phyloP scores from a whole-genome alignment of 176 grass and related monocot species.

The Aegilops umbellulata region DNA sequence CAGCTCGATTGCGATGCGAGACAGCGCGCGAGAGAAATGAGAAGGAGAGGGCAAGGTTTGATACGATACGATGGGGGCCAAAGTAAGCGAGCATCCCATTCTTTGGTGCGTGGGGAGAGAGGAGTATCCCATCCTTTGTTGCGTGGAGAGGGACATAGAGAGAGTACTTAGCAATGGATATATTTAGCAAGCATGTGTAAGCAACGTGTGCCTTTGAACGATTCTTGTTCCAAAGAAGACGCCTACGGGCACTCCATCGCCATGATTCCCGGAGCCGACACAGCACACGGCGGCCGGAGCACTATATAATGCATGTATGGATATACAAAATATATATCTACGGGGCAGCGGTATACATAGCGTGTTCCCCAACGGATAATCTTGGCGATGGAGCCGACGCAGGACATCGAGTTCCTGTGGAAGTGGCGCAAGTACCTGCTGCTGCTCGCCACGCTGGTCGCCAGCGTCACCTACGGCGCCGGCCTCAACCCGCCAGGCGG shows the following conservation, averaged over 20 bases:
- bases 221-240: neutral
- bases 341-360: neutral
- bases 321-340: neutral
- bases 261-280: neutral
- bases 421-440: neutral
- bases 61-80: too few relatives aligned
- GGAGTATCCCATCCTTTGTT: neutral
- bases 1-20: too few relatives aligned
- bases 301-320: neutral
- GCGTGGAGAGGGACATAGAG: neutral
- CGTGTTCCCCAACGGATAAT: neutral
- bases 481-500: neutral
- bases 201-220: neutral
- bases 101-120: neutral
- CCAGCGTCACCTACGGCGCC: neutral
- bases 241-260: neutral
- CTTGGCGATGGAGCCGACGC: neutral
- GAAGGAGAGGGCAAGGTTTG: too few relatives aligned
- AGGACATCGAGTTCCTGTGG: neutral
- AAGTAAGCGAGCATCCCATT: too few relatives aligned
- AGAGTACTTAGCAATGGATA: neutral
- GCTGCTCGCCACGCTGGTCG: neutral
- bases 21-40: too few relatives aligned
- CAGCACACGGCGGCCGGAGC: neutral
- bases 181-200: neutral